These are phyloP conservation scores for Pestalotiopsis sp. DNA, from an alignment of 2,329 filamentous ascomycete genomes.

Conservation along the genomic window DNA sequence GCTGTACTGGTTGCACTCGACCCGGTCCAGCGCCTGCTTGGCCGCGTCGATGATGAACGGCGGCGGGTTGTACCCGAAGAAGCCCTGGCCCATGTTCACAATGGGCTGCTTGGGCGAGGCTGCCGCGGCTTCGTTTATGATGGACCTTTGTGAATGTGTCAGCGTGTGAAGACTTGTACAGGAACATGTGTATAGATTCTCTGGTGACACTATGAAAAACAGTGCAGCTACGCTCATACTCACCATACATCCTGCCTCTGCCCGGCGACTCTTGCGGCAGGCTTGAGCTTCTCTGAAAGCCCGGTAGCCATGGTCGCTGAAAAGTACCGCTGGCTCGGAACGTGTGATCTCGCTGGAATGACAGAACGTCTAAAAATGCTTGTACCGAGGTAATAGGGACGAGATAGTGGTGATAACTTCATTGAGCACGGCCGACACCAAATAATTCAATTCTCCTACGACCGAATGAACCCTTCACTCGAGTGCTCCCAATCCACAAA, in stretches of 20 bases:
- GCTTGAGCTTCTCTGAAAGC: conserved; percentile 49
- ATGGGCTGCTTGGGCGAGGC: conserved; percentile 66
- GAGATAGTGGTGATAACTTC: conserved; percentile 21
- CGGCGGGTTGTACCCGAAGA: conserved; percentile 94
- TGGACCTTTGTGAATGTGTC: conserved; percentile 51
- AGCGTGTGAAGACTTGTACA: conserved; percentile 49
- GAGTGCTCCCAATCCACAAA: background rate
- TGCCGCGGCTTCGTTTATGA: conserved; percentile 68
- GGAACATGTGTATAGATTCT: background rate
- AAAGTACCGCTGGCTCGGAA: conserved; percentile 21
- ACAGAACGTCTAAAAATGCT: background rate
- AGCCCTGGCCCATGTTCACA: conserved; percentile 68
- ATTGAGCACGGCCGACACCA: conserved; percentile 17
- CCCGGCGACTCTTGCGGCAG: conserved; percentile 52
- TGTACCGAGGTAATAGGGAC: background rate
- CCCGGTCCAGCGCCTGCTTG: conserved; percentile 83
- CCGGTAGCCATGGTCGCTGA: conserved; percentile 41
- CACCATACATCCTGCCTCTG: conserved; percentile 58
- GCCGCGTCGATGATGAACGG: conserved; percentile 89
- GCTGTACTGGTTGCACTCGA: conserved; percentile 99
- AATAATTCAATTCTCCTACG: background rate
- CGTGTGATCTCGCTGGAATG: background rate
- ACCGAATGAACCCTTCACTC: background rate
- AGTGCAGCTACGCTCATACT: background rate
- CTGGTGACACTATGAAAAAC: background rate